Evolutionary conservation across 2,329 filamentous ascomycete genomes (phyloP).

Genomic region (Talaromyces amestolkiae): DNA sequence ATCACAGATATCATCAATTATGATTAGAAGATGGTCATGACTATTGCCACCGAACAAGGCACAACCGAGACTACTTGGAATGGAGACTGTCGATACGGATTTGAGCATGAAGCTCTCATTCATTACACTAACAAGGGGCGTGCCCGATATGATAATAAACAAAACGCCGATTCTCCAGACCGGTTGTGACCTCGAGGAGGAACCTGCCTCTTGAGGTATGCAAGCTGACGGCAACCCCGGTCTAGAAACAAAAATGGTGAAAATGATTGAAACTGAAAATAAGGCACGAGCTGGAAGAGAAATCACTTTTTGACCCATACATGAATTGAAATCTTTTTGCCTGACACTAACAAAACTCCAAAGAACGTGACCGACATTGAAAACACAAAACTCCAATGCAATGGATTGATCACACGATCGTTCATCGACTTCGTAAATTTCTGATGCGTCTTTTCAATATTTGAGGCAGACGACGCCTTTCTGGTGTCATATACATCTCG

Average conservation of each 20-base stretch:
- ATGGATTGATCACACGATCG: neutral
- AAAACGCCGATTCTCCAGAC: neutral
- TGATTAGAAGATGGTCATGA: neutral
- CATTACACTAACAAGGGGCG: neutral
- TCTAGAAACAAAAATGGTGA: neutral
- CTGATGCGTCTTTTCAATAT: conserved; percentile 1
- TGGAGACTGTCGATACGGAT: neutral
- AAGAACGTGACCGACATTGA: conserved; percentile 1
- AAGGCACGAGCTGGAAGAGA: neutral
- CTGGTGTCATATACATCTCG: neutral
- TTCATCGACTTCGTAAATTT: conserved; percentile 12
- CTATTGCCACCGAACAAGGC: neutral
- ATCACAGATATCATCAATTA: too few species aligned
- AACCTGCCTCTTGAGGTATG: neutral
- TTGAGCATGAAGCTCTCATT: neutral
- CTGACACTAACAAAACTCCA: conserved; percentile 3
- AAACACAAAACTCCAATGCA: conserved; percentile 8
- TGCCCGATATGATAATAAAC: neutral
- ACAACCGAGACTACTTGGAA: neutral
- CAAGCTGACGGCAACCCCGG: neutral
- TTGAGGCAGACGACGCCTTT: conserved; percentile 4
- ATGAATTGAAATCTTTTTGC: neutral
- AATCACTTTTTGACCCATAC: conserved; percentile 7
- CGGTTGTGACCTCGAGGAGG: neutral
- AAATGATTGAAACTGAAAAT: conserved; percentile 1